Evolutionary conservation across 2,329 filamentous ascomycete species (phyloP).

Genomic region (Grosmannia penicillata): DNA sequence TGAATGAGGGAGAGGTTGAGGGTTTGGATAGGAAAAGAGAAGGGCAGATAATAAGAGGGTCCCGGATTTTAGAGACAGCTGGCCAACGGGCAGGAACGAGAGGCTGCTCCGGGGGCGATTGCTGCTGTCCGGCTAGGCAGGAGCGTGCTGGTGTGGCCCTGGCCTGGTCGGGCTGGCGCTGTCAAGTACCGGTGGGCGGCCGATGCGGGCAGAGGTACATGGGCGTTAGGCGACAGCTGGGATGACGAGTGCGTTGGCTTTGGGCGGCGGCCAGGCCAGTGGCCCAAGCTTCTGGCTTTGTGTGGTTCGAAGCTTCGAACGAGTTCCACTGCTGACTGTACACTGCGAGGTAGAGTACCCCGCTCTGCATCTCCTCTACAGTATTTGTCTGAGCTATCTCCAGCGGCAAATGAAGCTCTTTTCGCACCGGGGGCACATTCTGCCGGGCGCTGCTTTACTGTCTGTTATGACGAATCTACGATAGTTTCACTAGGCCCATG

Average conservation of each 20-base stretch:
- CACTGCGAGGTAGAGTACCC: too few species aligned
- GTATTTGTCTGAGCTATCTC: too few species aligned
- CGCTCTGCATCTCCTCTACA: too few species aligned
- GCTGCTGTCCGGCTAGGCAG: not conserved
- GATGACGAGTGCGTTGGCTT: constrained; percentile 16
- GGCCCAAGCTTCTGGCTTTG: constrained; percentile 11
- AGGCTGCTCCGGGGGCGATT: constrained; percentile 7
- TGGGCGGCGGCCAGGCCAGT: not conserved
- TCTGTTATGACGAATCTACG: too few species aligned
- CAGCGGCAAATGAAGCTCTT: not conserved
- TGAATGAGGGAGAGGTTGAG: not conserved
- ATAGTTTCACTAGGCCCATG: too few species aligned
- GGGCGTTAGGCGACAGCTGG: constrained; percentile 15
- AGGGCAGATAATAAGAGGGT: constrained; percentile 2
- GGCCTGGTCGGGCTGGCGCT: not conserved
- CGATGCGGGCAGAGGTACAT: constrained; percentile 3
- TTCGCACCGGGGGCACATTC: too few species aligned
- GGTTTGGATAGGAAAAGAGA: not conserved
- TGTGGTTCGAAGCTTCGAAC: constrained; percentile 12
- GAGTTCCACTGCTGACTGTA: constrained; percentile 12
- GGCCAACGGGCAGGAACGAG: too few species aligned
- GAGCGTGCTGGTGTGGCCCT: not conserved
- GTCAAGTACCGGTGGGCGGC: constrained; percentile 2
- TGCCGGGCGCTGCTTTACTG: too few species aligned
- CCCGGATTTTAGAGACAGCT: not conserved